Evolutionary conservation across 352 stramenopile species (phyloP).

Genomic region (Pythium utonaiense): DNA sequence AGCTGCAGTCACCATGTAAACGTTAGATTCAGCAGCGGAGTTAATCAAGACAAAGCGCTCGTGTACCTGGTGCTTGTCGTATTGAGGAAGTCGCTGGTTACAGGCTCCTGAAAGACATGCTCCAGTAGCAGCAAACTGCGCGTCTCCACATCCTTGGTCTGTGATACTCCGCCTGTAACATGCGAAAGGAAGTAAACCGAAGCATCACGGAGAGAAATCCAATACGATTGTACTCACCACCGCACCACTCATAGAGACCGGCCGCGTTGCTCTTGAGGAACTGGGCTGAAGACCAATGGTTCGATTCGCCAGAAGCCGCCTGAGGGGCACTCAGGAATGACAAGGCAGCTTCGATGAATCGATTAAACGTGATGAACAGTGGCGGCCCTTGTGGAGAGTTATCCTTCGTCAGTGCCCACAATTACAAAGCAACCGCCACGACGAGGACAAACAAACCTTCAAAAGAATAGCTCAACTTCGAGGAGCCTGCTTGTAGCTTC

Average conservation of each 20-base stretch:
- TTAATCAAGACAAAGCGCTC: no score
- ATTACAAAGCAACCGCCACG: no score
- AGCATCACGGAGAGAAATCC: no score
- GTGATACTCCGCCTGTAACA: neutral
- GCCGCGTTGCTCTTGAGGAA: neutral
- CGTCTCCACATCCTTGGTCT: neutral
- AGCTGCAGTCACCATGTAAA: neutral
- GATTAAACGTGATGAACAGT: slow-evolving; percentile 3
- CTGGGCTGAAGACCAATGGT: neutral
- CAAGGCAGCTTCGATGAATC: slow-evolving; percentile 5
- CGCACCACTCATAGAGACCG: neutral
- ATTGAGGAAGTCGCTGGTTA: neutral
- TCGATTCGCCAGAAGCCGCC: neutral
- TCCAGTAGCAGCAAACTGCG: slow-evolving; percentile 5
- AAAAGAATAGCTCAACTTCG: neutral
- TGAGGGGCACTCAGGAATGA: neutral
- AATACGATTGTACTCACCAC: neutral
- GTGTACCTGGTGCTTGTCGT: slow-evolving; percentile 1
- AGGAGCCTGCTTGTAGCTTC: neutral
- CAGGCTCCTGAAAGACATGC: slow-evolving; percentile 11
- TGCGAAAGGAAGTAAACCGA: no score
- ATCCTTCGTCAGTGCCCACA: no score
- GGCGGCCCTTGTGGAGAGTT: no score
- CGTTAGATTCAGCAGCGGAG: neutral
- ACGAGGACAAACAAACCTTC: neutral